Conservation (phyloP, 225 moss, liverwort and hornwort genomes). For the Sphagnum contortum region DNA sequence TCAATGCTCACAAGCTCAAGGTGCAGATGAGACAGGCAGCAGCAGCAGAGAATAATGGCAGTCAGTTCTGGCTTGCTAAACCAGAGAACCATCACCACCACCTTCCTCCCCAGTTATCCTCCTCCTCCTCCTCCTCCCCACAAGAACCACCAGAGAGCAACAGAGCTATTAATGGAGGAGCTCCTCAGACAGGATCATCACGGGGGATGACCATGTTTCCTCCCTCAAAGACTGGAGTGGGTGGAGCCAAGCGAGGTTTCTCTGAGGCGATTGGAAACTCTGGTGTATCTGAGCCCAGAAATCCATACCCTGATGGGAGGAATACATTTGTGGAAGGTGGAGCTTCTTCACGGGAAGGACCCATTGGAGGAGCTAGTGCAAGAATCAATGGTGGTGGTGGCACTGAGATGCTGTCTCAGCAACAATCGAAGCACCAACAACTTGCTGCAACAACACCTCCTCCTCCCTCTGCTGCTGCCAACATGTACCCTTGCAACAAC, state of each 20-base stretch:
- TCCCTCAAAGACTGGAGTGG: constrained; percentile 17
- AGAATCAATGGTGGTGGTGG: constrained; percentile 15
- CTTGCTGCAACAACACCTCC: not conserved
- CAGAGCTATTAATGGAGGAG: no score
- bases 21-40: constrained; percentile 12
- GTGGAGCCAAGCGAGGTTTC: constrained; percentile 57
- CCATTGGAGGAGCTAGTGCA: constrained; percentile 16
- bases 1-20: not conserved
- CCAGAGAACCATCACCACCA: no score
- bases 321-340: constrained; percentile 1
- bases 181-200: no score
- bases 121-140: constrained; percentile 8
- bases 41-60: not conserved
- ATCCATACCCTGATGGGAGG: constrained; percentile 8
- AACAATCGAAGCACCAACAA: constrained; percentile 10
- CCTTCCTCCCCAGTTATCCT: not conserved
- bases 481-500: no score
- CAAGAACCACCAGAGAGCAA: constrained; percentile 14
- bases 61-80: no score
- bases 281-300: constrained; percentile 16
- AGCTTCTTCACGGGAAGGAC: constrained; percentile 14
- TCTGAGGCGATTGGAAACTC: constrained; percentile 47
- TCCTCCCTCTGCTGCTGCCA: no score
- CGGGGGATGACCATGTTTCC: no score
- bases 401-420: constrained; percentile 14